phyloP scores from a whole-genome alignment of 345 rosid genomes.

The Pugionium cornutum region DNA sequence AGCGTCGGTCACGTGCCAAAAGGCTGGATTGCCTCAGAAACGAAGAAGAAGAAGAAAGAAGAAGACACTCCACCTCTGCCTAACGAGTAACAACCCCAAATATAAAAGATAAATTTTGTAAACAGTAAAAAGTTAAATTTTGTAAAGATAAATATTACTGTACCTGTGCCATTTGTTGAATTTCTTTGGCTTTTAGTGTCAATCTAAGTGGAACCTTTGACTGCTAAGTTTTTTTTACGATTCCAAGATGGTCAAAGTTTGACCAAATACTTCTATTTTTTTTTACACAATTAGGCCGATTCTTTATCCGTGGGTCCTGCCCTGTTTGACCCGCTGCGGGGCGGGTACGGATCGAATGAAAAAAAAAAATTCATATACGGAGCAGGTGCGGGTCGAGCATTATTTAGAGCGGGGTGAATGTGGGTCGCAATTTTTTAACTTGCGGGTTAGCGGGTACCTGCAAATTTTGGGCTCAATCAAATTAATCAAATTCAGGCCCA shows the following conservation, averaged over 20 bases:
- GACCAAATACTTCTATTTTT: slow-evolving; percentile 36
- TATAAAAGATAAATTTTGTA: slow-evolving; percentile 5
- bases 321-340: too few species aligned
- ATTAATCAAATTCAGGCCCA: too few species aligned
- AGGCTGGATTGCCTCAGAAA: slow-evolving; percentile 51
- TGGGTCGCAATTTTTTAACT: too few species aligned
- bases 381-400: too few species aligned
- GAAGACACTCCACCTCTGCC: slow-evolving; percentile 50
- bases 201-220: slow-evolving; percentile 44
- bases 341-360: too few species aligned
- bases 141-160: slow-evolving; percentile 24
- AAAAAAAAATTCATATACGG: too few species aligned
- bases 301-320: too few species aligned
- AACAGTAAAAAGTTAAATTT: background rate
- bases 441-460: too few species aligned
- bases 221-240: slow-evolving; percentile 33
- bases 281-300: too few species aligned
- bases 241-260: slow-evolving; percentile 42
- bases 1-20: slow-evolving; percentile 77
- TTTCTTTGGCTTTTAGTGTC: slow-evolving; percentile 38
- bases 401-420: too few species aligned
- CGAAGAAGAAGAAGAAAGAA: slow-evolving; percentile 16
- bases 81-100: slow-evolving; percentile 31
- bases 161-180: slow-evolving; percentile 26
- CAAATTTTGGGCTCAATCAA: too few species aligned